Conservation (phyloP, 208 protist species). For the Phytomonas francai region DNA sequence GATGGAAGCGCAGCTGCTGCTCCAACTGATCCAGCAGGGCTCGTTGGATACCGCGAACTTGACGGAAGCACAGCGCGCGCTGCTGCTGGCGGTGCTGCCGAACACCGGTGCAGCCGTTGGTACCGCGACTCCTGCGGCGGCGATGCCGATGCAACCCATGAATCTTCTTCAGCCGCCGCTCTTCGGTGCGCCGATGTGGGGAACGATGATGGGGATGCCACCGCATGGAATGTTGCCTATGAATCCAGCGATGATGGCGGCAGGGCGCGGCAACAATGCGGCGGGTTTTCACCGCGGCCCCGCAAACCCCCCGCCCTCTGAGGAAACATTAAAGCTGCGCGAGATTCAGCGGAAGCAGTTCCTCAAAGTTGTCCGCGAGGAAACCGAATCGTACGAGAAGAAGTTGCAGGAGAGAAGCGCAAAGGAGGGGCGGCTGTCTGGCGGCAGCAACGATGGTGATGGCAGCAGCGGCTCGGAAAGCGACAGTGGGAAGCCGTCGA, state of each 20-base stretch:
- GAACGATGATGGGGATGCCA: not conserved
- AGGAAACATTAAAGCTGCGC: constrained; percentile 61
- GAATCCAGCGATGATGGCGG: constrained; percentile 10
- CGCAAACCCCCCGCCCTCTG: constrained; percentile 40
- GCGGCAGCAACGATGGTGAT: constrained; percentile 15
- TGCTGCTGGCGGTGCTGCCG: constrained; percentile 17
- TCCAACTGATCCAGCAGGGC: constrained; percentile 66
- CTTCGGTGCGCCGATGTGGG: constrained; percentile 4
- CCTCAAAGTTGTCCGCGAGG: constrained; percentile 63
- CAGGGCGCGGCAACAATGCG: not conserved
- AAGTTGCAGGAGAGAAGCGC: constrained; percentile 40
- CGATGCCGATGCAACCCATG: constrained; percentile 4
- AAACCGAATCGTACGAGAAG: constrained; percentile 63
- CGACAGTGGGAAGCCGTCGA: constrained; percentile 17
- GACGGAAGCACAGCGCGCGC: constrained; percentile 43
- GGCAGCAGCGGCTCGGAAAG: constrained; percentile 17
- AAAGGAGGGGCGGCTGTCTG: constrained; percentile 18
- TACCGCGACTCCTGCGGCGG: constrained; percentile 4
- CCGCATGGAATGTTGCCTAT: constrained; percentile 3
- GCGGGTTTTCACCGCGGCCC: not conserved
- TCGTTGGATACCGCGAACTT: constrained; percentile 56
- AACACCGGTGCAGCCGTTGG: not conserved
- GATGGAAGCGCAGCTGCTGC: constrained; percentile 40
- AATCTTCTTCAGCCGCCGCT: constrained; percentile 6
- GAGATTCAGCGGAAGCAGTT: constrained; percentile 81